These are phyloP conservation scores for Pelargonium myrrhifolium DNA, from an alignment of 441 rosid species.

Conservation along the genomic window DNA sequence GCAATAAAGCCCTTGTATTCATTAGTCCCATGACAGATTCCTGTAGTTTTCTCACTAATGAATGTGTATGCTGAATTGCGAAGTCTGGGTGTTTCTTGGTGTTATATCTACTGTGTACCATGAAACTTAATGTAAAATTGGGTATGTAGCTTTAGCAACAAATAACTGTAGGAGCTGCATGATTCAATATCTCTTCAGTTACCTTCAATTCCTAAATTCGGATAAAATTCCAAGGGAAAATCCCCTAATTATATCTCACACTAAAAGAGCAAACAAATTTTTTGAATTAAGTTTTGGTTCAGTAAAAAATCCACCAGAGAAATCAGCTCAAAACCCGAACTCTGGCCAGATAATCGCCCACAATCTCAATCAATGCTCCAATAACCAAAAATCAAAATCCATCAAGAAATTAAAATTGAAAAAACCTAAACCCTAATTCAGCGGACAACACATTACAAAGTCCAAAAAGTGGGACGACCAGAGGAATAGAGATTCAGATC, in stretches of 20 bases:
- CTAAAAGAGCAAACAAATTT: not conserved
- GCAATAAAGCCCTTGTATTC: too few relatives aligned
- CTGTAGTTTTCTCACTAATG: too few relatives aligned
- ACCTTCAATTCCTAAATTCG: not conserved
- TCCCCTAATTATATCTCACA: not conserved
- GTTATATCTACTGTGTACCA: not conserved
- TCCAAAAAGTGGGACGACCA: conserved; percentile 9
- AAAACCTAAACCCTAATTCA: not conserved
- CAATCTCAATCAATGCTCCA: not conserved
- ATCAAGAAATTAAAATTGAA: not conserved
- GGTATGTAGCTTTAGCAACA: conserved; percentile 1
- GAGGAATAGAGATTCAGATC: not conserved
- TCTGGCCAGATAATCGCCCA: not conserved
- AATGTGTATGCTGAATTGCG: too few relatives aligned
- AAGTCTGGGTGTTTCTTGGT: too few relatives aligned
- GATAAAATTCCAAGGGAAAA: not conserved
- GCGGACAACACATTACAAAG: not conserved
- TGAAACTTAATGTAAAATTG: not conserved
- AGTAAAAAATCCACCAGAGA: not conserved
- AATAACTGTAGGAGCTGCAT: not conserved
- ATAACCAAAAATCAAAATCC: not conserved
- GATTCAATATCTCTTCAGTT: not conserved
- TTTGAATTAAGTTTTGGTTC: not conserved
- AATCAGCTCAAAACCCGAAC: not conserved
- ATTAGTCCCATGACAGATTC: too few relatives aligned